Percentiles rank a stretch among this genome's conserved stretches.
Evolutionary conservation across 371 early-diverging fungal species (phyloP).

Genomic region (Apophysomyces variabilis): DNA sequence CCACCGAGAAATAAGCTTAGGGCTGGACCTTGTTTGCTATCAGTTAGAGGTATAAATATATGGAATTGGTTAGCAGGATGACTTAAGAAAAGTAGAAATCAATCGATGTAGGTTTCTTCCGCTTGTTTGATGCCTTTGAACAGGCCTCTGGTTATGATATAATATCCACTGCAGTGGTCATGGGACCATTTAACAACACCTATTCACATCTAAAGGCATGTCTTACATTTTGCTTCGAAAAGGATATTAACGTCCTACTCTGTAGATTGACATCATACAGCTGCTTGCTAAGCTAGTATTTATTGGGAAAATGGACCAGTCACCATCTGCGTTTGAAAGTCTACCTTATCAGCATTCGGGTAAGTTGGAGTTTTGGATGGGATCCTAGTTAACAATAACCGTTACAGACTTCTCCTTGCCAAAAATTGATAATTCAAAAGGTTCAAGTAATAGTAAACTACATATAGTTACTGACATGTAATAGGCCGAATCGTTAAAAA

Average conservation of each 20-base stretch:
- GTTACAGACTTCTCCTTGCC: conserved; percentile 30
- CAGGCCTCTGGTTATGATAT: conserved; percentile 44
- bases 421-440: conserved; percentile 41
- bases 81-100: conserved; percentile 18
- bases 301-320: conserved; percentile 51
- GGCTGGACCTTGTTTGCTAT: conserved; percentile 25
- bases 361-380: conserved; percentile 15
- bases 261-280: conserved; percentile 52
- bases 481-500: conserved; percentile 49
- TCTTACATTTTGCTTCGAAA: not conserved
- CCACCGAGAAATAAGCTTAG: conserved; percentile 29
- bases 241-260: not conserved
- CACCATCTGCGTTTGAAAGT: conserved; percentile 54
- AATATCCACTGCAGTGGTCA: conserved; percentile 40
- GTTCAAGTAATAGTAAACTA: conserved; percentile 18
- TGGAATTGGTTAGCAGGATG: not conserved
- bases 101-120: conserved; percentile 33
- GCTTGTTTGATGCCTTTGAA: conserved; percentile 51
- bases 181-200: conserved; percentile 41
- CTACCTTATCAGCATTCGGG: conserved; percentile 65
- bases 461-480: not conserved
- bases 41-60: conserved; percentile 24
- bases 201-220: conserved; percentile 44
- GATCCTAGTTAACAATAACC: not conserved
- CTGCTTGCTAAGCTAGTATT: conserved; percentile 49